A percentile compares a stretch with the other conserved stretches of the same genome.
phyloP scores from a whole-genome alignment of 805 yeast genomes.

The Wickerhamiella domercqiae region DNA sequence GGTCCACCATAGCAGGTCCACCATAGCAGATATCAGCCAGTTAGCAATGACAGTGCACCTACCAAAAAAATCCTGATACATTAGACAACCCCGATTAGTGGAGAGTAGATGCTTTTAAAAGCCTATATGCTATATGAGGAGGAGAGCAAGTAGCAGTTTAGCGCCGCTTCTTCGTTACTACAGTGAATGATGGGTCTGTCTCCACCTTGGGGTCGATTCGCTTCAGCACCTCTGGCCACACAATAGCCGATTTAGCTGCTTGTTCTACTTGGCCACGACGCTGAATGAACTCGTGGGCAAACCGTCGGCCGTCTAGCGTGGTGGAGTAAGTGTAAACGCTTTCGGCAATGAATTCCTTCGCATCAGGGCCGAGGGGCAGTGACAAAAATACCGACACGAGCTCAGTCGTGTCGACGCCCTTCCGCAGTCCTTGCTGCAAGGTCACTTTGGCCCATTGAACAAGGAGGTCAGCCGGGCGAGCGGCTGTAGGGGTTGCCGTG shows the following conservation, averaged over 20 bases:
- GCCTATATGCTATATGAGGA: too few relatives aligned
- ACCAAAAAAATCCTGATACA: too few relatives aligned
- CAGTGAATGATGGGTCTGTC: constrained; percentile 37
- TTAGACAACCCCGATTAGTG: too few relatives aligned
- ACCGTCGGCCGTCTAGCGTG: constrained; percentile 86
- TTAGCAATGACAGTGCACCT: too few relatives aligned
- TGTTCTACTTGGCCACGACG: constrained; percentile 60
- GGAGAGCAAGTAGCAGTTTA: too few relatives aligned
- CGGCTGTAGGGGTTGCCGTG: constrained; percentile 6
- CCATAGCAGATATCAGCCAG: too few relatives aligned
- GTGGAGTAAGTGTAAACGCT: constrained; percentile 60
- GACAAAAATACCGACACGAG: constrained; percentile 66
- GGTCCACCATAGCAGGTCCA: too few relatives aligned
- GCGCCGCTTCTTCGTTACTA: constrained; percentile 40
- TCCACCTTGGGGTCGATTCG: constrained; percentile 22
- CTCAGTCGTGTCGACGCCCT: constrained; percentile 63
- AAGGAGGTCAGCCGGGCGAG: constrained; percentile 24
- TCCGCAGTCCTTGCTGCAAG: constrained; percentile 37
- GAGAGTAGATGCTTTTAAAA: too few relatives aligned
- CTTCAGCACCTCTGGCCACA: constrained; percentile 62
- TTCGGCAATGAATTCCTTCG: constrained; percentile 77
- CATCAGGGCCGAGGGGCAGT: constrained; percentile 60
- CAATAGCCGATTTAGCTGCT: constrained; percentile 30
- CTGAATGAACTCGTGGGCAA: constrained; percentile 78
- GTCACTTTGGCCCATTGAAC: constrained; percentile 27